phyloP scores from a whole-genome alignment of 768 basidiomycete species.

The Hortiboletus flavorubellus region DNA sequence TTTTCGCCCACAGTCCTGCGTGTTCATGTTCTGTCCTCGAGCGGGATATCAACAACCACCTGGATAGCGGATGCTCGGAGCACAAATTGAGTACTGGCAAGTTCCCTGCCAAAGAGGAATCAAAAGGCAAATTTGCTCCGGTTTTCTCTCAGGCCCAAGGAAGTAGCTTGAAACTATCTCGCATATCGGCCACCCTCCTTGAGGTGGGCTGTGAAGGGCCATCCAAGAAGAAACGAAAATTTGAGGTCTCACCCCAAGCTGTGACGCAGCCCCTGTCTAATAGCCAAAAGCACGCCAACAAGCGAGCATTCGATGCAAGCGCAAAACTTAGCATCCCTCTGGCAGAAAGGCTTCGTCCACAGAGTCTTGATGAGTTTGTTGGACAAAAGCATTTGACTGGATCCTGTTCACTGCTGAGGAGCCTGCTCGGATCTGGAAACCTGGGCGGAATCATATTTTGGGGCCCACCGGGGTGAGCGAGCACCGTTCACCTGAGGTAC shows the following conservation, averaged over 20 bases:
- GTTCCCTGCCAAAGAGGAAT: conserved; percentile 10
- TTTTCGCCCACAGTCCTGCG: conserved; percentile 40
- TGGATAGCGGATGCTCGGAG: conserved; percentile 45
- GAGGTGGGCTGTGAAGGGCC: conserved; percentile 6
- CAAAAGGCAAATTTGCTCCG: conserved; percentile 36
- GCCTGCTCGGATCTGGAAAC: conserved; percentile 46
- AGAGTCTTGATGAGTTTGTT: conserved; percentile 58
- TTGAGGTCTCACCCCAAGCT: conserved; percentile 6
- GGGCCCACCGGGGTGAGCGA: conserved; percentile 65
- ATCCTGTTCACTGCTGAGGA: conserved; percentile 53
- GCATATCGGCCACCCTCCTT: conserved; percentile 8
- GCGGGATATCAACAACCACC: conserved; percentile 46
- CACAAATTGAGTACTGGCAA: conserved; percentile 4
- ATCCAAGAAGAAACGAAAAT: conserved; percentile 32
- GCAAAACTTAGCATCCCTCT: conserved; percentile 47
- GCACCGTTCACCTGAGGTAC: background rate
- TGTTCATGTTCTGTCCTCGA: conserved; percentile 43
- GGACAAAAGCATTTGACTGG: conserved; percentile 68
- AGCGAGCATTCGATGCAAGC: conserved; percentile 15
- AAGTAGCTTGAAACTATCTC: conserved; percentile 4
- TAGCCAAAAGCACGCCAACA: conserved; percentile 22
- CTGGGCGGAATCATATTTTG: conserved; percentile 66
- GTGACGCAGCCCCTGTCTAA: conserved; percentile 6
- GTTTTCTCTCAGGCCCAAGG: conserved; percentile 36
- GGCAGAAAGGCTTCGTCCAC: conserved; percentile 72